Evolutionary conservation across 2,329 filamentous ascomycete species (phyloP), one percentile per base, ranked within the genome.

Genomic region (Cladosporium sp.): DNA sequence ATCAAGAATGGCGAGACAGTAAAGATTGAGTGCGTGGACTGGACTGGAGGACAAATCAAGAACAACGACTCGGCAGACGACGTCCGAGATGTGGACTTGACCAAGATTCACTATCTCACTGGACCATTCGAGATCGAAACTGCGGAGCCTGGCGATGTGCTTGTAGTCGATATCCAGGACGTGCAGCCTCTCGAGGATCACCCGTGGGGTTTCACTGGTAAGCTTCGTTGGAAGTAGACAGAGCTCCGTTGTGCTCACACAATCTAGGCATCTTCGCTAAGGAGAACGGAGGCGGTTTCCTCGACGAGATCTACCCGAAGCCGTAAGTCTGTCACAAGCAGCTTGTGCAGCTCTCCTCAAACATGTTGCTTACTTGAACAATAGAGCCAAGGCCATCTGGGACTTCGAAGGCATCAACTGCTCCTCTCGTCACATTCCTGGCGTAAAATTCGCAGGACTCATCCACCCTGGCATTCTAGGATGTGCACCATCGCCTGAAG

Each of bases 11-110:
- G 87, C 30, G 92, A 96, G 75, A 89, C 89, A 0, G 92, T 96
- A 65, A 96, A 95, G 75, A 96, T 96, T 64, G 90, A 96, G 79
- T 96, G 92, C 69, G 79, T 94, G 7, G 90, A 95, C 76, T 95
- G 90, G 70, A 77, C 75, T 0, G 70, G 69, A 20, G 92, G 92
- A 1, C 92, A 96, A 68, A 96, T 96, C 68, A 82, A 84, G 58
- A 96, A 97, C 75, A 88, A 93, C 64, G 92, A 97, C 73, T 88
- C 83, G 34, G 92, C 92, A n/a, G 89, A 96, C 68, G 92, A 97
- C 69, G 77, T 96, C 59, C 85, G 86, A 61, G 87, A 94, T 64
- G 88, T 95, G 54, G 92, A 96, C 70, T 79, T 97, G 3, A 95
- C 89, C 20, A 82, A 84, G 59, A 83, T 95, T 49, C 92, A 97